Base-by-base conservation (phyloP, 176 grass and related monocot species). In the Rhynchospora pubera region DNA sequence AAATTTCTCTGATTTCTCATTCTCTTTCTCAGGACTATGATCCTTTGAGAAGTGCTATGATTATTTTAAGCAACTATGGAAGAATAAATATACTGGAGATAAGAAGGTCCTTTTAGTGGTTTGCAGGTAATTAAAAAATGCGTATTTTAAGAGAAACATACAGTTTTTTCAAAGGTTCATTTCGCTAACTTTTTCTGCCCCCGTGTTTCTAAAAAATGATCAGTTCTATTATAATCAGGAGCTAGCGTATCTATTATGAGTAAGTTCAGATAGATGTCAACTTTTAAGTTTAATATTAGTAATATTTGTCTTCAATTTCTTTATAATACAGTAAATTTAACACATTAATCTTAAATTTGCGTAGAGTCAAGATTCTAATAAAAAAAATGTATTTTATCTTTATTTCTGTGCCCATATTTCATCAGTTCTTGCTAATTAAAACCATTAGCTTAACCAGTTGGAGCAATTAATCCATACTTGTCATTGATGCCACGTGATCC, bases 401-500 rank as follows among this genome's bases (percentile, higher is more conserved):
- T 39, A 39, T 39, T 39, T 39, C 34, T 39, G 4, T 39, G 34
- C 34, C 2, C 2, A 39, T 39, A 39, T 39, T 39, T 39, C 3
- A 69, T 19, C 65, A 68, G 14, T 68, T 68, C 32, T 10, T 44
- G 69, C n/a, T 26, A 1, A 24, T 15, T 39, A 67, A 9, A 39
- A 24, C 24, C 21, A 66, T 74, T 51, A 50, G 43, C 21, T 24
- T 52, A 52, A 52, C 13, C 16, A 76, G 28, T 55, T 9, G 55
- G 47, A 56, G 23, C 5, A 52, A 76, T 53, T 51, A 16, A 57
- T 65, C 19, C 79, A 50, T 82, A 82, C 69, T 87, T 89, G 83
- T 97, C 93, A 28, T 87, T 76, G 83, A 97, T 91, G 63, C 15
- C 79, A 76, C 44, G 78, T 14, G 78, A 57, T 18, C 91, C 90